Evolutionary conservation across 2,329 filamentous ascomycete genomes (phyloP).

Genomic region (Dothideomycetes sp.): DNA sequence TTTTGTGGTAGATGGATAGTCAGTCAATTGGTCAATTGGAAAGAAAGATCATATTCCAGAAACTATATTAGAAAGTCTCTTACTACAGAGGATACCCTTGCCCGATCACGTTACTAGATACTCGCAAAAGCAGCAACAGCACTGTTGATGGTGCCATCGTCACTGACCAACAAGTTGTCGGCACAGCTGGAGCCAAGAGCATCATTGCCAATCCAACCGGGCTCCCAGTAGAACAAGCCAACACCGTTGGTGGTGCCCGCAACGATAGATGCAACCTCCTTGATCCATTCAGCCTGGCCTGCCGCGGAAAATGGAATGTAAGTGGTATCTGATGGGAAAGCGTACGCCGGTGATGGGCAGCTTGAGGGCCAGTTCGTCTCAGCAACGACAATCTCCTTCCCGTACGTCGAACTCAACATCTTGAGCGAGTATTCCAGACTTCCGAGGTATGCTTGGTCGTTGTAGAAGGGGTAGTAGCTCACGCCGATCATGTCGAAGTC

Average conservation of each 20-base stretch:
- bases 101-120: slow-evolving; percentile 1
- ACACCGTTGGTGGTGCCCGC: slow-evolving; percentile 13
- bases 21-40: too few relatives aligned
- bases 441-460: slow-evolving; percentile 15
- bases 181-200: slow-evolving; percentile 17
- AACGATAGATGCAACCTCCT: slow-evolving; percentile 13
- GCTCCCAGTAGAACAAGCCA: slow-evolving; percentile 22
- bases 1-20: too few relatives aligned
- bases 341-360: slow-evolving; percentile 16
- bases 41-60: too few relatives aligned
- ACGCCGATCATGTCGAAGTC: slow-evolving; percentile 20
- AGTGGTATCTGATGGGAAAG: slow-evolving; percentile 15
- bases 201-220: slow-evolving; percentile 18
- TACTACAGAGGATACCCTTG: too few relatives aligned
- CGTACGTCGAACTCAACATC: slow-evolving; percentile 14
- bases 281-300: slow-evolving; percentile 18
- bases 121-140: slow-evolving; percentile 6
- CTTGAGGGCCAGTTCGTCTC: slow-evolving; percentile 19
- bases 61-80: too few relatives aligned
- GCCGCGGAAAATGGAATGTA: slow-evolving; percentile 16
- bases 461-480: slow-evolving; percentile 21
- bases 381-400: slow-evolving; percentile 16
- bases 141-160: slow-evolving; percentile 15
- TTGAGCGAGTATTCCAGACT: slow-evolving; percentile 14
- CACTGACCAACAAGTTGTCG: slow-evolving; percentile 17